Evolutionary conservation across 805 yeast genomes (phyloP).

Genomic region (Wickerhamomyces xylosicus): DNA sequence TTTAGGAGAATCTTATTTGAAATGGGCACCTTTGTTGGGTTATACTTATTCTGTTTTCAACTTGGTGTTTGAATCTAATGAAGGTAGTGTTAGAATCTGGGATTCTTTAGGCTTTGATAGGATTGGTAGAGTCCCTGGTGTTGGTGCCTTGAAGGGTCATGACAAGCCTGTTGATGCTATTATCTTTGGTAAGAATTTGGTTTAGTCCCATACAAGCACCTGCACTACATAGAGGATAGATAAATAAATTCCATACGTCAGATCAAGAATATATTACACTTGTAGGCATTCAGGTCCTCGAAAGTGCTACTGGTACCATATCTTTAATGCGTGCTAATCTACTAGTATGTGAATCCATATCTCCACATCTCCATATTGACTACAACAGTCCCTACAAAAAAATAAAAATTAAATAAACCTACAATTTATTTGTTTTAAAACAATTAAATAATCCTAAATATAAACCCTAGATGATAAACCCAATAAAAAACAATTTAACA

Average conservation of each 20-base stretch:
- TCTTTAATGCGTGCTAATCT: no score
- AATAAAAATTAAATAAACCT: background rate
- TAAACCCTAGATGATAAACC: background rate
- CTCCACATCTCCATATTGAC: no score
- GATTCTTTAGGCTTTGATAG: conserved; percentile 72
- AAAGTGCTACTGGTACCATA: no score
- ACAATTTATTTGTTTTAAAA: conserved; percentile 6
- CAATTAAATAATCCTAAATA: background rate
- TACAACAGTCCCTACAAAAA: no score
- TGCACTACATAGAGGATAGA: no score
- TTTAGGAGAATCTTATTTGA: conserved; percentile 58
- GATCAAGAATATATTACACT: no score
- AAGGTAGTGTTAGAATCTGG: conserved; percentile 73
- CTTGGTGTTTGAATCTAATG: conserved; percentile 73
- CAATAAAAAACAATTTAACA: background rate
- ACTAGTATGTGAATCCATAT: no score
- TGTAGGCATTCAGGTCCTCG: no score
- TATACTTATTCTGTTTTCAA: conserved; percentile 80
- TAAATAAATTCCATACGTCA: no score
- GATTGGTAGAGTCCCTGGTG: conserved; percentile 67
- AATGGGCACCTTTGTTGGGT: conserved; percentile 71
- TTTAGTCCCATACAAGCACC: no score
- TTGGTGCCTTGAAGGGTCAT: conserved; percentile 59
- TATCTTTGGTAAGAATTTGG: conserved; percentile 60
- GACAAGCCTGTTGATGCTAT: conserved; percentile 63